These are phyloP conservation scores for Botrytis elliptica DNA, from an alignment of 2,329 filamentous ascomycete genomes.

Conservation along the genomic window DNA sequence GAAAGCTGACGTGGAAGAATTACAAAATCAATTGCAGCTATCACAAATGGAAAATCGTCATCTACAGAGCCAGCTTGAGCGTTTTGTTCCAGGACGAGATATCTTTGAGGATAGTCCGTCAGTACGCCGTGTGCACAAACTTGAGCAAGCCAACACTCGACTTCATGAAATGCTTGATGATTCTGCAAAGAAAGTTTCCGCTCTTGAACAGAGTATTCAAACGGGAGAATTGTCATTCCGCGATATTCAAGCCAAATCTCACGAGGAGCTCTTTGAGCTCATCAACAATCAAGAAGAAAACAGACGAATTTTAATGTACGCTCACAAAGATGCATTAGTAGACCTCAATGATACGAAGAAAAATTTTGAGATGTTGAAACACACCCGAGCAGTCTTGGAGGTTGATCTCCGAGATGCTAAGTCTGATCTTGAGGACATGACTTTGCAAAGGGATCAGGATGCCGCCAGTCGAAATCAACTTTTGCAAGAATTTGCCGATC, in stretches of 20 bases:
- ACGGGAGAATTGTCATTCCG: constrained; percentile 84
- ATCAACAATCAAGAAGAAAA: constrained; percentile 93
- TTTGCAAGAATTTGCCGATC: constrained; percentile 85
- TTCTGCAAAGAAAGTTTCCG: constrained; percentile 87
- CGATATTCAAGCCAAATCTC: constrained; percentile 88
- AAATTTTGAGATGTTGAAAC: constrained; percentile 82
- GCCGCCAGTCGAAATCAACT: constrained; percentile 83
- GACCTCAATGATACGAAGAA: constrained; percentile 85
- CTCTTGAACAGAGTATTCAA: constrained; percentile 80
- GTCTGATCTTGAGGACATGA: constrained; percentile 81
- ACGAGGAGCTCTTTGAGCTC: constrained; percentile 90
- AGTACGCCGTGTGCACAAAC: constrained; percentile 77
- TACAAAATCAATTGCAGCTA: constrained; percentile 92
- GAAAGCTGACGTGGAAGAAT: constrained; percentile 83
- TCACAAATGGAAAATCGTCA: constrained; percentile 94
- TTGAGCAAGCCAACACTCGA: constrained; percentile 87
- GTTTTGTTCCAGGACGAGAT: constrained; percentile 61
- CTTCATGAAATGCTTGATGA: constrained; percentile 94
- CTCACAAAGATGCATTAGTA: constrained; percentile 79
- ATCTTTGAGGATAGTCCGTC: constrained; percentile 75
- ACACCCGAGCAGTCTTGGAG: constrained; percentile 75
- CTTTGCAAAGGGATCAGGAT: constrained; percentile 79
- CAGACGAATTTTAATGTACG: constrained; percentile 74
- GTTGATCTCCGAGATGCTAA: constrained; percentile 81
- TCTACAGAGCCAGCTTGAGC: constrained; percentile 81